Evolutionary conservation across 805 yeast genomes (phyloP).

Genomic region (Cyberlindnera subsufficiens): DNA sequence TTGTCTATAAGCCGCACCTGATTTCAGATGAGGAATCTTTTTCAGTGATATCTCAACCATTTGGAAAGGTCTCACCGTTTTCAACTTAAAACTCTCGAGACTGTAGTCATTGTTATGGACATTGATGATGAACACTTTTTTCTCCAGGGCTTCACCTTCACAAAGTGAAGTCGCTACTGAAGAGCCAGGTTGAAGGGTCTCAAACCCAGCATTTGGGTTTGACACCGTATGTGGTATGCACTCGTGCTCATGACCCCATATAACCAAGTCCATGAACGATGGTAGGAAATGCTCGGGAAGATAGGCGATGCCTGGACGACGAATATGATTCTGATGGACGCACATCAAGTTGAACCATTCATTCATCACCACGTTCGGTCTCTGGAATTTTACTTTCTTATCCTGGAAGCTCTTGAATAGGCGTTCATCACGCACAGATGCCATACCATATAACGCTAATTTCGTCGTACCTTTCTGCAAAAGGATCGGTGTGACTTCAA

Average conservation of each 20-base stretch:
- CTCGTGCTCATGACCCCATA: constrained; percentile 99
- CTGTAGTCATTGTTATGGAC: constrained; percentile 52
- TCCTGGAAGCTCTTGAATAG: constrained; percentile 76
- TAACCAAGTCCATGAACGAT: constrained; percentile 67
- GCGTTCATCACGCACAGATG: constrained; percentile 85
- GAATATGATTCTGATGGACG: constrained; percentile 83
- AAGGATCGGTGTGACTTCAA: constrained; percentile 68
- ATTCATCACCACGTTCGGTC: constrained; percentile 53
- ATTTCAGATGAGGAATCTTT: constrained; percentile 45
- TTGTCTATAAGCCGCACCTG: constrained; percentile 54
- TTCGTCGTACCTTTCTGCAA: constrained; percentile 79
- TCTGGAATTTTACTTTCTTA: constrained; percentile 70
- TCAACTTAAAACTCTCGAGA: constrained; percentile 55
- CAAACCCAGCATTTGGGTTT: constrained; percentile 54
- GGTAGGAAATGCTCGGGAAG: constrained; percentile 86
- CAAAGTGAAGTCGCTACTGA: constrained; percentile 87
- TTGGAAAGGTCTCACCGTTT: constrained; percentile 76
- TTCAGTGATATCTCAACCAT: constrained; percentile 59
- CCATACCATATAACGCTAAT: constrained; percentile 83
- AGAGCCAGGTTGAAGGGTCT: constrained; percentile 87
- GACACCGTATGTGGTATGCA: constrained; percentile 66
- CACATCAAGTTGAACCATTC: constrained; percentile 83
- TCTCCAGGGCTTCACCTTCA: constrained; percentile 75
- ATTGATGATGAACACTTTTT: constrained; percentile 67
- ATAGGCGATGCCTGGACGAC: constrained; percentile 74